A percentile compares a stretch with the other conserved stretches of the same genome.
These are phyloP conservation scores for Heimioporus sp. DNA, from an alignment of 768 basidiomycete genomes.

Conservation along the genomic window DNA sequence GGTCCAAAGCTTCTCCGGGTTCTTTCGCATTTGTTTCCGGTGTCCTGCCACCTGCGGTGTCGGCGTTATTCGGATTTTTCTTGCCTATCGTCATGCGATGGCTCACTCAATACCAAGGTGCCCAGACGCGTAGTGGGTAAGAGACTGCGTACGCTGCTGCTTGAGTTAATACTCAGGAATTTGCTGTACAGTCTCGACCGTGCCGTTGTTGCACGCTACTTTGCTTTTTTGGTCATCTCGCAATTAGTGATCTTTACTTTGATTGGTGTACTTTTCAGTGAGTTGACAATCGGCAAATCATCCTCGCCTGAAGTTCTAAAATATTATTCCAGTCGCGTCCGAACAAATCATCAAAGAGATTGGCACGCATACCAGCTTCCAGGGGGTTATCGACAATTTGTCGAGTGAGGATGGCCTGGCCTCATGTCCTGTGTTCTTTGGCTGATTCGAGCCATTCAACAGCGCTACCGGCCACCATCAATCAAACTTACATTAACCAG, in stretches of 20 bases:
- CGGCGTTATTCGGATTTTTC: conserved; percentile 86
- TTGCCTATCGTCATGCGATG: conserved; percentile 90
- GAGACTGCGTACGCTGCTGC: background rate
- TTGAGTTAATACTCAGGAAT: background rate
- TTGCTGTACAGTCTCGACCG: conserved; percentile 77
- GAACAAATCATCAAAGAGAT: conserved; percentile 48
- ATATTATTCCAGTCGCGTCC: conserved; percentile 23
- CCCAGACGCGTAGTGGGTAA: conserved; percentile 32
- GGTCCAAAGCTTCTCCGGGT: conserved; percentile 59
- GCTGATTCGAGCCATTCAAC: conserved; percentile 32
- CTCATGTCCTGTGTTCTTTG: background rate
- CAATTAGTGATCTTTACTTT: conserved; percentile 94
- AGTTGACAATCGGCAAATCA: conserved; percentile 24
- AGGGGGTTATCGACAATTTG: conserved; percentile 44
- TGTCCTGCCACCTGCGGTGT: conserved; percentile 88
- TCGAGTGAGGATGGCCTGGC: conserved; percentile 31
- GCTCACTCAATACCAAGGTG: conserved; percentile 69
- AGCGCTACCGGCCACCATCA: conserved; percentile 73
- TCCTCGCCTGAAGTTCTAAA: background rate
- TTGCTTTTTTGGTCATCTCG: conserved; percentile 89
- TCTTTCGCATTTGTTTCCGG: conserved; percentile 88
- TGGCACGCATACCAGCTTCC: conserved; percentile 44
- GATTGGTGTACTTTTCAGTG: conserved; percentile 86
- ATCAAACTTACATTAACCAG: conserved; percentile 88
- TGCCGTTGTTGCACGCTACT: conserved; percentile 90